Evolutionary conservation across 78 protist genomes (phyloP).

Genomic region (Acrasis kona): DNA sequence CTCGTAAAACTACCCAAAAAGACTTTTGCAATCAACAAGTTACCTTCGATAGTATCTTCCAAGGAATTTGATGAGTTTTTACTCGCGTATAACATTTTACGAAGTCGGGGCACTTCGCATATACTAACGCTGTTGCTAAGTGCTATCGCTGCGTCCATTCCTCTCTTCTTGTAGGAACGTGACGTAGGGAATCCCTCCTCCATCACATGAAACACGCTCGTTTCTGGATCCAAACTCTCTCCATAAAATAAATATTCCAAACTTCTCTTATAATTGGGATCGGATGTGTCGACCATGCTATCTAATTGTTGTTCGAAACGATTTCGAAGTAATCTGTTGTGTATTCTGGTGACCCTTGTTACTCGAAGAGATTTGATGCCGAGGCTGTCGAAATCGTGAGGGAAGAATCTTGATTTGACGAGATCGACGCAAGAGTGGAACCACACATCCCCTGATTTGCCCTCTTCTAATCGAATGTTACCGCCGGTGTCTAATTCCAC

Average conservation of each 20-base stretch:
- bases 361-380: conserved; percentile 8
- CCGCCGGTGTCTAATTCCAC: conserved; percentile 68
- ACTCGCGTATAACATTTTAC: too few species aligned
- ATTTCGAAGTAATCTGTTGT: conserved; percentile 43
- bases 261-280: conserved; percentile 5
- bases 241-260: conserved; percentile 47
- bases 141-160: not conserved
- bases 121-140: conserved; percentile 4
- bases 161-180: not conserved
- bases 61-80: too few species aligned
- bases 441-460: conserved; percentile 55
- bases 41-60: too few species aligned
- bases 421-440: conserved; percentile 47
- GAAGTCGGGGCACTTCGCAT: too few species aligned
- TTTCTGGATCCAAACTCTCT: not conserved
- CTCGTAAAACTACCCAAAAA: too few species aligned
- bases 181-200: conserved; percentile 18
- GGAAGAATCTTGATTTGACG: conserved; percentile 35
- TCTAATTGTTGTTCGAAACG: conserved; percentile 41
- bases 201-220: not conserved
- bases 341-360: conserved; percentile 38
- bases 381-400: not conserved
- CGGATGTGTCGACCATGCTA: conserved; percentile 14
- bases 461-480: conserved; percentile 66
- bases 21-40: too few species aligned